These are phyloP conservation scores for Lasiodiplodia citricola DNA, from an alignment of 2,329 filamentous ascomycete species.

Conservation along the genomic window DNA sequence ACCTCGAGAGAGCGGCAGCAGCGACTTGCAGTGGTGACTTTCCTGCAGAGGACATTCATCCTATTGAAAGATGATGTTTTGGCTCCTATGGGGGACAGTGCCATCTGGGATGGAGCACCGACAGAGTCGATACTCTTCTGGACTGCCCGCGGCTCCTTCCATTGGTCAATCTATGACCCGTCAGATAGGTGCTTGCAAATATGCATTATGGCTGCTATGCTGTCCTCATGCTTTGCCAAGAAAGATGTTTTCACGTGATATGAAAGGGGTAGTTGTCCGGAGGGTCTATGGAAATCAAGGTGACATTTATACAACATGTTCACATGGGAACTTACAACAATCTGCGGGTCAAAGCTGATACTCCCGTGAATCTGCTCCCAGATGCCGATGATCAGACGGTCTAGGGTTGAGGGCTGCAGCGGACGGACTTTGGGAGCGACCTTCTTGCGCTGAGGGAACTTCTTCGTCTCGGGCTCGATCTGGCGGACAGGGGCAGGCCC, in stretches of 20 bases:
- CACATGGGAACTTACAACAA: conserved; percentile 32
- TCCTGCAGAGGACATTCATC: conserved; percentile 52
- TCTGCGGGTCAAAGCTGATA: conserved; percentile 48
- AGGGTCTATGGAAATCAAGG: neutral
- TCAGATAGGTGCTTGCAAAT: neutral
- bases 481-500: conserved; percentile 29
- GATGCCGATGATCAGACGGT: conserved; percentile 56
- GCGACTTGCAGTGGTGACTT: conserved; percentile 57
- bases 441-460: conserved; percentile 42
- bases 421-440: conserved; percentile 44
- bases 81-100: neutral
- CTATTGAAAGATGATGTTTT: conserved; percentile 40
- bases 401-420: conserved; percentile 54
- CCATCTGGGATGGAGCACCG: neutral
- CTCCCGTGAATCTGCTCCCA: conserved; percentile 56
- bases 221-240: neutral
- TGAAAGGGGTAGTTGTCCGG: neutral
- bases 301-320: neutral
- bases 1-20: conserved; percentile 64
- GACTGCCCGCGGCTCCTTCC: conserved; percentile 1
- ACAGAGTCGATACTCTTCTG: conserved; percentile 6
- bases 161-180: conserved; percentile 30
- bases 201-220: conserved; percentile 24
- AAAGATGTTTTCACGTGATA: neutral
- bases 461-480: conserved; percentile 40